A percentile compares a stretch with the other conserved stretches of the same genome.
Evolutionary conservation across 2,329 filamentous ascomycete species (phyloP).

Genomic region (Capronia epimyces): DNA sequence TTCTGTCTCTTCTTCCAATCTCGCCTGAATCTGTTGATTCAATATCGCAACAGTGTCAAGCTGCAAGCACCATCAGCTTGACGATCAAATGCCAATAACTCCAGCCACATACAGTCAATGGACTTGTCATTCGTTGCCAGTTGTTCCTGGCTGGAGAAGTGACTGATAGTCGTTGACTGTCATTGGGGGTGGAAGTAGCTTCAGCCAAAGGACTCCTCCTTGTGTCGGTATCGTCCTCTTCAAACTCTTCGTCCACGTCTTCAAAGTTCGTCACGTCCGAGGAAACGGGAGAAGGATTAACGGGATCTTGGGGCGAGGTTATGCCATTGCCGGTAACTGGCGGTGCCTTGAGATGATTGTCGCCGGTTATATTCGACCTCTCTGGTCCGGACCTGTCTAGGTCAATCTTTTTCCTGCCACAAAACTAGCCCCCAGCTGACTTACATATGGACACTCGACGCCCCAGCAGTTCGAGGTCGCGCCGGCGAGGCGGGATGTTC

Average conservation of each 20-base stretch:
- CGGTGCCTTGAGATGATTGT: slow-evolving; percentile 34
- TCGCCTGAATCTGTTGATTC: slow-evolving; percentile 25
- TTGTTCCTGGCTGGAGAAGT: slow-evolving; percentile 12
- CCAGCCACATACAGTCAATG: slow-evolving; percentile 12
- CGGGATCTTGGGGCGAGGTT: slow-evolving; percentile 50
- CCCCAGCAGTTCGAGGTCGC: slow-evolving; percentile 47
- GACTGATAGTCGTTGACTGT: slow-evolving; percentile 7
- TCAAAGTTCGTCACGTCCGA: slow-evolving; percentile 60
- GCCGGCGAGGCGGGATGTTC: slow-evolving; percentile 53
- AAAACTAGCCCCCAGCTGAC: slow-evolving; percentile 39
- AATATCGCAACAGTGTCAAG: slow-evolving; percentile 43
- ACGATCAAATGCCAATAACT: background rate
- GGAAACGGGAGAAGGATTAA: slow-evolving; percentile 63
- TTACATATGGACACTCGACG: slow-evolving; percentile 52
- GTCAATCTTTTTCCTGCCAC: slow-evolving; percentile 36
- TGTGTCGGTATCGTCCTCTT: slow-evolving; percentile 34
- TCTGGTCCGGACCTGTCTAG: slow-evolving; percentile 17
- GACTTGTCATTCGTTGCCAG: slow-evolving; percentile 15
- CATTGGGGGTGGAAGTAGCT: slow-evolving; percentile 3
- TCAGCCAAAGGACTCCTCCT: slow-evolving; percentile 8
- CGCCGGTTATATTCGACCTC: slow-evolving; percentile 9
- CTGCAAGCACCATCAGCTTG: slow-evolving; percentile 33
- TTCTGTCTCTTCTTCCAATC: slow-evolving; percentile 60
- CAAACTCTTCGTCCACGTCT: slow-evolving; percentile 75
- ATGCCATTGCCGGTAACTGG: slow-evolving; percentile 26